Conservation (phyloP, 2,329 filamentous ascomycete genomes). For the Penicillium griseofulvum region DNA sequence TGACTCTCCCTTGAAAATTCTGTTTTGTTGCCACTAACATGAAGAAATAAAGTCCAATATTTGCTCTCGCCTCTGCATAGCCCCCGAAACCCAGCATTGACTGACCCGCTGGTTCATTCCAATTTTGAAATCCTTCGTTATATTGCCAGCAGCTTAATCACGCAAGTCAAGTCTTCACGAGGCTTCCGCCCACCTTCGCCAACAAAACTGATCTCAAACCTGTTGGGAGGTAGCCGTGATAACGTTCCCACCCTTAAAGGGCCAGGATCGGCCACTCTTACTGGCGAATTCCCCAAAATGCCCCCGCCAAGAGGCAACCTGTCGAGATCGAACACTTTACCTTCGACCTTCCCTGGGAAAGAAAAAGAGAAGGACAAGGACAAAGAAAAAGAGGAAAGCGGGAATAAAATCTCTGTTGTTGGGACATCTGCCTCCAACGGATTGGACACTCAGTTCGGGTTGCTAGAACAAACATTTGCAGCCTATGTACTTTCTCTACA, state of each 20-base stretch:
- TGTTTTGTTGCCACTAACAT: constrained; percentile 6
- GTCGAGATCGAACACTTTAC: constrained; percentile 45
- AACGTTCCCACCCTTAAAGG: constrained; percentile 34
- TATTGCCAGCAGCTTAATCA: constrained; percentile 61
- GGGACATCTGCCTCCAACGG: constrained; percentile 52
- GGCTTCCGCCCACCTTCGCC: constrained; percentile 79
- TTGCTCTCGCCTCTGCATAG: constrained; percentile 69
- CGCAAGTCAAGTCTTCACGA: constrained; percentile 58
- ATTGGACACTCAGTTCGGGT: constrained; percentile 64
- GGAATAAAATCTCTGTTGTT: constrained; percentile 49
- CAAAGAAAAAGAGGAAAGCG: constrained; percentile 27
- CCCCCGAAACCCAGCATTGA: constrained; percentile 48
- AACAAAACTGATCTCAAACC: constrained; percentile 82
- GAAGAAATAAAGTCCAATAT: constrained; percentile 59
- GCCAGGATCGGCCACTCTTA: constrained; percentile 35
- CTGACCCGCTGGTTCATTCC: constrained; percentile 69
- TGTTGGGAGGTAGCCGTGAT: constrained; percentile 62
- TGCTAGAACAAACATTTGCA: constrained; percentile 79
- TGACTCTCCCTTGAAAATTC: constrained; percentile 11
- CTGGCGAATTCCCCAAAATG: constrained; percentile 48
- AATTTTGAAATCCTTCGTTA: constrained; percentile 74
- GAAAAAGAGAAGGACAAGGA: constrained; percentile 41
- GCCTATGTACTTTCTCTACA: constrained; percentile 80
- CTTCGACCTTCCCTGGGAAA: constrained; percentile 49
- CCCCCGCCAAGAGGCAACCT: constrained; percentile 35